Evolutionary conservation across 441 rosid species (phyloP).

Genomic region (Erysimum pusillum): DNA sequence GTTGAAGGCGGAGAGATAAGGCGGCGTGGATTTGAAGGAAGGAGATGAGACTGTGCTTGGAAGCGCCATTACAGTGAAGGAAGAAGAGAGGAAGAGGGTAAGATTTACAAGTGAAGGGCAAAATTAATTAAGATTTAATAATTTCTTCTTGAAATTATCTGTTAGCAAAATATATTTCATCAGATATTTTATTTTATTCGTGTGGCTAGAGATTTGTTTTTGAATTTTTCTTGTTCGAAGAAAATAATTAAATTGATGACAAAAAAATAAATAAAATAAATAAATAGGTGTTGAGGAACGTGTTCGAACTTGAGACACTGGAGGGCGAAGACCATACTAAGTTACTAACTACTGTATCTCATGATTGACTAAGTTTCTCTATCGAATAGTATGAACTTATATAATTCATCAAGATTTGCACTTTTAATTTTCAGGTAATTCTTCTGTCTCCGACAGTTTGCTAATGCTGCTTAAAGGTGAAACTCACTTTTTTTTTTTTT

Average conservation of each 20-base stretch:
- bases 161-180: background rate
- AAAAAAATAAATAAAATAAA: background rate
- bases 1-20: constrained; percentile 39
- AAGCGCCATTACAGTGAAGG: constrained; percentile 40
- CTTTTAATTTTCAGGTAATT: too few relatives aligned
- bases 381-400: too few relatives aligned
- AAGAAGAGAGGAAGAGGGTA: constrained; percentile 3
- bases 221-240: background rate
- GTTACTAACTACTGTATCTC: too few relatives aligned
- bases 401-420: too few relatives aligned
- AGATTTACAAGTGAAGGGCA: constrained; percentile 11
- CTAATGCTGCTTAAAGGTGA: too few relatives aligned
- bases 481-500: too few relatives aligned
- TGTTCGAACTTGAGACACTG: background rate
- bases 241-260: background rate
- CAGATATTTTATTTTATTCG: constrained; percentile 24
- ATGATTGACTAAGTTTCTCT: too few relatives aligned
- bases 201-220: background rate
- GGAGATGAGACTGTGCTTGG: constrained; percentile 43
- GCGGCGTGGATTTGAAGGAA: constrained; percentile 38
- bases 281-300: background rate
- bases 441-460: too few relatives aligned
- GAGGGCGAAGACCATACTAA: background rate
- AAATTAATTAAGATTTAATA: background rate
- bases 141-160: background rate